phyloP scores from a whole-genome alignment of 1,284 basidiomycete species.

The Puccinia coronata region DNA sequence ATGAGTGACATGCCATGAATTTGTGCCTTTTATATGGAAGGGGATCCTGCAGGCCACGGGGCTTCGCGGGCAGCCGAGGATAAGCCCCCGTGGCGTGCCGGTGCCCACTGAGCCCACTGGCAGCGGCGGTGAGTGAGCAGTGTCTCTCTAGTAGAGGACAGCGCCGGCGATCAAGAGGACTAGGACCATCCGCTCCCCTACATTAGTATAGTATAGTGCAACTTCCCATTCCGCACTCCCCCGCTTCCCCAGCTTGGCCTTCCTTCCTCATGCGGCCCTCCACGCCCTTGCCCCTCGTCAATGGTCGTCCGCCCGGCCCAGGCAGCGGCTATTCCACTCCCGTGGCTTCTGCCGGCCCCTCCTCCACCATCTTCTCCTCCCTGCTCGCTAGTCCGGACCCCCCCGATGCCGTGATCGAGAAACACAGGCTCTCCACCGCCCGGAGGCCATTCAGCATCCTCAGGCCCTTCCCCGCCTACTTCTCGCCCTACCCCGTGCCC shows the following conservation, averaged over 20 bases:
- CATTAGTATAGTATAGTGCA: too few relatives aligned
- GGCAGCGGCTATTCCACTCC: constrained; percentile 36
- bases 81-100: too few relatives aligned
- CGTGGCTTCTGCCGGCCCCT: constrained; percentile 35
- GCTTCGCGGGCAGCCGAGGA: too few relatives aligned
- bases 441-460: constrained; percentile 19
- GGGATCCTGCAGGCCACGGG: too few relatives aligned
- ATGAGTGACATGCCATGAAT: too few relatives aligned
- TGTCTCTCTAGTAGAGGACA: too few relatives aligned
- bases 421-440: constrained; percentile 32
- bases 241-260: neutral
- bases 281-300: constrained; percentile 29
- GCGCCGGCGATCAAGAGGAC: too few relatives aligned
- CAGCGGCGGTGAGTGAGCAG: too few relatives aligned
- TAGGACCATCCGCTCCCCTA: too few relatives aligned
- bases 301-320: constrained; percentile 14
- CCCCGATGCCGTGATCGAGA: constrained; percentile 50
- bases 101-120: too few relatives aligned
- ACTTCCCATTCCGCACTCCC: too few relatives aligned
- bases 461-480: constrained; percentile 29
- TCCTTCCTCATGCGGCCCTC: constrained; percentile 21
- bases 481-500: constrained; percentile 47
- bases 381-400: constrained; percentile 33
- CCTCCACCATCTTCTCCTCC: constrained; percentile 46
- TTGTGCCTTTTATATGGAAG: too few relatives aligned